Evolutionary conservation across 176 grass and related monocot species (phyloP).

Genomic region (Zizania latifolia): DNA sequence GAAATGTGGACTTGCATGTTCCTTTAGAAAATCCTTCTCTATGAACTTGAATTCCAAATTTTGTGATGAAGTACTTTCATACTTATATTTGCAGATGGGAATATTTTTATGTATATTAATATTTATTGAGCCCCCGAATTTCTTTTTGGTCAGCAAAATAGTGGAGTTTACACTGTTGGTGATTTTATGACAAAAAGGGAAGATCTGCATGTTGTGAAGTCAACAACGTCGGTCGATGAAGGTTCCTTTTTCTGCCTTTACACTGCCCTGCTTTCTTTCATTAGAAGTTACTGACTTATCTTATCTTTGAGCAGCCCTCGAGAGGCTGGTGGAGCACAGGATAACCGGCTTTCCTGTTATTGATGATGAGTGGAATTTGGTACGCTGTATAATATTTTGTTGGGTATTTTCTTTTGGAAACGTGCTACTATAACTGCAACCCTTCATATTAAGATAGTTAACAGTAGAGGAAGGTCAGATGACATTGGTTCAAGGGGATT

Average conservation of each 20-base stretch:
- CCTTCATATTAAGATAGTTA: not conserved
- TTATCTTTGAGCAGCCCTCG: slow-evolving; percentile 40
- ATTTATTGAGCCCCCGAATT: slow-evolving; percentile 4
- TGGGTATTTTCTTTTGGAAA: not conserved
- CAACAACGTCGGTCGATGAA: slow-evolving; percentile 57
- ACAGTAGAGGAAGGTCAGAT: not conserved
- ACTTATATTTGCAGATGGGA: not conserved
- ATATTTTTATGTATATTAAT: not conserved
- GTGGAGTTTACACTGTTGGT: slow-evolving; percentile 67
- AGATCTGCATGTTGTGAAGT: slow-evolving; percentile 57
- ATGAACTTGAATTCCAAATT: not conserved
- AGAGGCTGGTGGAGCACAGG: slow-evolving; percentile 65
- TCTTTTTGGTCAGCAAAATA: slow-evolving; percentile 48
- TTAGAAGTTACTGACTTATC: slow-evolving; percentile 5
- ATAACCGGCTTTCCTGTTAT: slow-evolving; percentile 86
- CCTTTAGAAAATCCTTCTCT: not conserved
- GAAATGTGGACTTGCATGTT: not conserved
- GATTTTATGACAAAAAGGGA: slow-evolving; percentile 84
- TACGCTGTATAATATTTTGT: slow-evolving; percentile 18
- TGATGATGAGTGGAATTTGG: slow-evolving; percentile 75
- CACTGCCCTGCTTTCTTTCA: not conserved
- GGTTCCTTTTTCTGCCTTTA: slow-evolving; percentile 18
- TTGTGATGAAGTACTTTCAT: not conserved
- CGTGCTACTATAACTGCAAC: too few species aligned
- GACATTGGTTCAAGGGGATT: not conserved